Evolutionary conservation across 1,139 yeast species (phyloP).

Genomic region (Kodamaea ohmeri): DNA sequence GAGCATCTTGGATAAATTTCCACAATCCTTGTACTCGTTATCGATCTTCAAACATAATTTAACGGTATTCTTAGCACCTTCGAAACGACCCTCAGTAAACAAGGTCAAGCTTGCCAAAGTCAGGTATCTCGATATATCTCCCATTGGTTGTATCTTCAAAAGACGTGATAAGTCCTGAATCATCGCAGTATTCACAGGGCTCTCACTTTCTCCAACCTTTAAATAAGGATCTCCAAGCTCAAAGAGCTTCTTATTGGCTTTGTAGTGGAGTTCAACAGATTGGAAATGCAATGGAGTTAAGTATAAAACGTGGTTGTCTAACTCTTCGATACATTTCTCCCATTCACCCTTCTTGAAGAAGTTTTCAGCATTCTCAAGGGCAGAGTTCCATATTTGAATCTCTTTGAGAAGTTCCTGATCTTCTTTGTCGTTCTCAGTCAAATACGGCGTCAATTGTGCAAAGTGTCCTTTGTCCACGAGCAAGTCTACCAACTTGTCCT

Average conservation of each 20-base stretch:
- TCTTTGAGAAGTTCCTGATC: conserved; percentile 8
- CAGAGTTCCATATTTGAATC: conserved; percentile 18
- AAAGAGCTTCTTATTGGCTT: conserved; percentile 16
- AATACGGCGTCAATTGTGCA: conserved; percentile 13
- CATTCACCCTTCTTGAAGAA: conserved; percentile 18
- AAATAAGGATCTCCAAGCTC: conserved; percentile 15
- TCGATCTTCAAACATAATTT: conserved; percentile 66
- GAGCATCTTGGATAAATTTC: conserved; percentile 45
- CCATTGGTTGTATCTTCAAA: conserved; percentile 31
- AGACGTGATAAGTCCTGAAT: conserved; percentile 27
- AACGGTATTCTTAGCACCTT: conserved; percentile 46
- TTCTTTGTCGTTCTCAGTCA: conserved; percentile 5
- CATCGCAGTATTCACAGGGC: conserved; percentile 20
- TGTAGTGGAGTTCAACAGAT: conserved; percentile 24
- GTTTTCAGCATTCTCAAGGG: conserved; percentile 20
- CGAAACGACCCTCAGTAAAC: conserved; percentile 51
- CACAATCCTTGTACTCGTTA: conserved; percentile 61
- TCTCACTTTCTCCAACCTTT: conserved; percentile 9
- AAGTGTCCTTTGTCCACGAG: conserved; percentile 47
- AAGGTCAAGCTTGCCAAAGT: conserved; percentile 42
- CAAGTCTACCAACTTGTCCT: conserved; percentile 40
- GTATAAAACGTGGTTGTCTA: conserved; percentile 23
- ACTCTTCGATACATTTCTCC: conserved; percentile 19
- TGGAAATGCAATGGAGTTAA: conserved; percentile 24
- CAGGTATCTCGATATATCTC: conserved; percentile 30